A percentile compares a stretch with the other conserved stretches of the same genome.
Conservation (phyloP, 75 land plant genomes). For the Picea sitchensis region DNA sequence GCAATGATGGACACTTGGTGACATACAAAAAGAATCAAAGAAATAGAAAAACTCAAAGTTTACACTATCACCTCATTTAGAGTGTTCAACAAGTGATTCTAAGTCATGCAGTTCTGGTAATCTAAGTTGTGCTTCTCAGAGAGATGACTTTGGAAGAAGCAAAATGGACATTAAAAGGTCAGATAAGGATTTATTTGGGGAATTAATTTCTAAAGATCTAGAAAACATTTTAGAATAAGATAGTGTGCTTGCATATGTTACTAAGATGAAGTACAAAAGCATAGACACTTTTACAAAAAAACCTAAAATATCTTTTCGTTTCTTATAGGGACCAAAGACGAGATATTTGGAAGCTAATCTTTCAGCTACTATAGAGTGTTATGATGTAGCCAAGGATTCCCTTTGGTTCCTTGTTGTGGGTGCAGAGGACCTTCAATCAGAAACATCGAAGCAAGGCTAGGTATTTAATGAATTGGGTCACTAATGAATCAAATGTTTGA, state of each 20-base stretch:
- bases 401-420: conserved; percentile 26
- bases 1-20: conserved; percentile 15
- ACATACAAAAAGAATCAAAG: conserved; percentile 51
- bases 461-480: conserved; percentile 92
- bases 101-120: not conserved
- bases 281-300: not conserved
- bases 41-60: conserved; percentile 28
- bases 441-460: conserved; percentile 86
- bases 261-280: not conserved
- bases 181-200: not conserved
- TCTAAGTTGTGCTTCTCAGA: not conserved
- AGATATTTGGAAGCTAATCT: conserved; percentile 49
- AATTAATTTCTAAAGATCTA: not conserved
- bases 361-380: conserved; percentile 61
- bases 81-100: conserved; percentile 9
- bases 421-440: conserved; percentile 48
- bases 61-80: conserved; percentile 12
- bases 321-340: conserved; percentile 36
- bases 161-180: not conserved
- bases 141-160: not conserved
- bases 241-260: not conserved
- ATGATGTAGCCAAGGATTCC: conserved; percentile 70
- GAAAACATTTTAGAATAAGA: not conserved
- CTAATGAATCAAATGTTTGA: too few relatives aligned
- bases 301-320: conserved; percentile 56